Percentiles rank a stretch among this genome's conserved stretches.
phyloP scores from a whole-genome alignment of 2,329 filamentous ascomycete species.

The Neofusicoccum sp. region DNA sequence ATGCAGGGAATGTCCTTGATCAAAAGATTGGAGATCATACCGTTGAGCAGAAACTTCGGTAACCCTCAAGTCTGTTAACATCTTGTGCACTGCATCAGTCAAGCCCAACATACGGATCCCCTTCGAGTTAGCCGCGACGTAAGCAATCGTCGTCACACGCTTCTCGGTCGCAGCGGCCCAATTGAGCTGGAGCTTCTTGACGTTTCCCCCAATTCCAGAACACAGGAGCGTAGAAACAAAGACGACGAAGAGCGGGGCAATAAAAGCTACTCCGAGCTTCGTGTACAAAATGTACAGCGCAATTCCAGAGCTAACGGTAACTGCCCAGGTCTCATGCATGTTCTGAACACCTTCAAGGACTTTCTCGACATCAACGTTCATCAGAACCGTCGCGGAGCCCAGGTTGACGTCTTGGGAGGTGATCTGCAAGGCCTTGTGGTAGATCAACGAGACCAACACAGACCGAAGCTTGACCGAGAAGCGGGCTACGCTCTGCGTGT shows the following conservation, averaged over 20 bases:
- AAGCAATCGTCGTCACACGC: slow-evolving; percentile 26
- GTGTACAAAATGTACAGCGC: slow-evolving; percentile 28
- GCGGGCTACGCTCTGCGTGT: slow-evolving; percentile 24
- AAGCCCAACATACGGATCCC: slow-evolving; percentile 29
- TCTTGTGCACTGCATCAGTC: slow-evolving; percentile 22
- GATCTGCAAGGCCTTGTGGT: slow-evolving; percentile 26
- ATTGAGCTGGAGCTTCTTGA: slow-evolving; percentile 23
- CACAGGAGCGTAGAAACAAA: slow-evolving; percentile 20
- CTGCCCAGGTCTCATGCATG: slow-evolving; percentile 29
- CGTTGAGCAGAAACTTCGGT: slow-evolving; percentile 23
- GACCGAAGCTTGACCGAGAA: slow-evolving; percentile 27
- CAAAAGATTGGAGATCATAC: background rate
- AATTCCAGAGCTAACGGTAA: slow-evolving; percentile 22
- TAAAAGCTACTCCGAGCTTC: slow-evolving; percentile 26
- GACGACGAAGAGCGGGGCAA: slow-evolving; percentile 26
- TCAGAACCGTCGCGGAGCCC: slow-evolving; percentile 27
- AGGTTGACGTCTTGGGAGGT: slow-evolving; percentile 22
- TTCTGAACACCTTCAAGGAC: slow-evolving; percentile 22
- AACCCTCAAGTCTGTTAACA: slow-evolving; percentile 23
- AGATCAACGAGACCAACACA: slow-evolving; percentile 27
- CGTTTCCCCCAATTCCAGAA: slow-evolving; percentile 21
- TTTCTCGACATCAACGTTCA: slow-evolving; percentile 33
- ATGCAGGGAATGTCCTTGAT: too few relatives aligned
- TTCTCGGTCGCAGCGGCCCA: slow-evolving; percentile 26
- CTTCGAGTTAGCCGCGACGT: slow-evolving; percentile 25